Percentiles rank a stretch among this genome's conserved stretches.
These are phyloP conservation scores for Trichoderma simmonsii DNA, from an alignment of 2,329 filamentous ascomycete species.

Conservation along the genomic window DNA sequence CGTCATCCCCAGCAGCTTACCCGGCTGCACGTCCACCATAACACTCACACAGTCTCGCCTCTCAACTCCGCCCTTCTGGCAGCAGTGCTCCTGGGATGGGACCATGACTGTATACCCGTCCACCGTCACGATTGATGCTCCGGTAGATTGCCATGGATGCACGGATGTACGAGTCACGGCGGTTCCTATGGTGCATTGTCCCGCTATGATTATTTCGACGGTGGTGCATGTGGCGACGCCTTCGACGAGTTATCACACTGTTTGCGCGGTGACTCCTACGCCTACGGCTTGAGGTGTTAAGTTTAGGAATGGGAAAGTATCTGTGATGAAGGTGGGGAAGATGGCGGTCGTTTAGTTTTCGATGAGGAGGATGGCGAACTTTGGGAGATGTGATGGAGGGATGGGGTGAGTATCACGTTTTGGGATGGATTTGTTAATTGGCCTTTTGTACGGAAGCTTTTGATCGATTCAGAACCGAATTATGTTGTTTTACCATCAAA, in stretches of 20 bases:
- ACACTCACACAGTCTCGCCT: constrained; percentile 26
- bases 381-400: not conserved
- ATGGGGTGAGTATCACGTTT: not conserved
- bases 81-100: constrained; percentile 24
- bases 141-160: constrained; percentile 35
- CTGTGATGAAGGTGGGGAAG: not conserved
- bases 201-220: constrained; percentile 24
- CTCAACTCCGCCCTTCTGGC: constrained; percentile 31
- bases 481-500: too few relatives aligned
- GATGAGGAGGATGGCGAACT: not conserved
- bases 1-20: not conserved
- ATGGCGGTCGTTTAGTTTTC: not conserved
- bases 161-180: constrained; percentile 24
- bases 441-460: not conserved
- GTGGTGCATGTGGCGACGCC: constrained; percentile 24
- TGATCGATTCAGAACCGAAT: not conserved
- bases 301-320: not conserved
- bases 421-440: not conserved
- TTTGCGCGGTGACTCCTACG: constrained; percentile 25
- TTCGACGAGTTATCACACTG: constrained; percentile 28
- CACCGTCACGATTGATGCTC: constrained; percentile 25
- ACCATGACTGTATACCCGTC: constrained; percentile 29
- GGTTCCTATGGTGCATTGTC: constrained; percentile 27
- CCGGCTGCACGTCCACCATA: constrained; percentile 26
- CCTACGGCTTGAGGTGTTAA: not conserved